Evolutionary conservation across 2,329 filamentous ascomycete genomes (phyloP), one percentile per base, ranked within the genome.

Genomic region (Cucurbitaria berberidis): DNA sequence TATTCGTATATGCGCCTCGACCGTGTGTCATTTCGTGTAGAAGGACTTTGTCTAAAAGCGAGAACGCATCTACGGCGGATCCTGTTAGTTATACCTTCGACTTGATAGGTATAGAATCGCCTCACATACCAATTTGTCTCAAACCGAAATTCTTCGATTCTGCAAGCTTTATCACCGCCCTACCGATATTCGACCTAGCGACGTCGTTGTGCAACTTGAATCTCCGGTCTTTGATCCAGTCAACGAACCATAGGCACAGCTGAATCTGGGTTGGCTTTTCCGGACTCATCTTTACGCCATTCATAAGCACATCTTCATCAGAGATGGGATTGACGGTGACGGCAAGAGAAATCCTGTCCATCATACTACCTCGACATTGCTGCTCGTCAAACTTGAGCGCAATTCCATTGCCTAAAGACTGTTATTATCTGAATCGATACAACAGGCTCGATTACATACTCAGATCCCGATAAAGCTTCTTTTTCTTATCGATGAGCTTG

Each of bases 1-100:
- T n/a, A n/a, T n/a, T n/a, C n/a, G n/a, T n/a, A 21, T 38, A 51
- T 24, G 44, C 57, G 6, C 22, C 11, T 11, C 48, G 30, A 7
- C 48, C 57, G 30, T 60, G 57, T 3, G 55, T 60, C 57, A 58
- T 60, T 35, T 60, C 57, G 24, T 58, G 57, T 13, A 60, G 32
- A 13, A 60, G 21, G n/a, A 60, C 52, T 39, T 60, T 60, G 27
- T 60, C 54, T 5, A 58, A 43, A 21, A 60, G 44, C 1, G 35
- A 18, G 21, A 48, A 51, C 5, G 52, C 48, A 46, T 60, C 57
- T 60, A 39, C 5, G 24, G 7, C 27, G 8, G 22, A n/a, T 11
- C 18, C 30, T 9, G 13, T 48, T 26, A 51, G 39, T n/a, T n/a
- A n/a, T n/a, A n/a, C 32, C 32, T 15, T 30, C 18, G 48, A 8